Evolutionary conservation across 208 protist species (phyloP).

Genomic region (Acanthamoeba triangularis): DNA sequence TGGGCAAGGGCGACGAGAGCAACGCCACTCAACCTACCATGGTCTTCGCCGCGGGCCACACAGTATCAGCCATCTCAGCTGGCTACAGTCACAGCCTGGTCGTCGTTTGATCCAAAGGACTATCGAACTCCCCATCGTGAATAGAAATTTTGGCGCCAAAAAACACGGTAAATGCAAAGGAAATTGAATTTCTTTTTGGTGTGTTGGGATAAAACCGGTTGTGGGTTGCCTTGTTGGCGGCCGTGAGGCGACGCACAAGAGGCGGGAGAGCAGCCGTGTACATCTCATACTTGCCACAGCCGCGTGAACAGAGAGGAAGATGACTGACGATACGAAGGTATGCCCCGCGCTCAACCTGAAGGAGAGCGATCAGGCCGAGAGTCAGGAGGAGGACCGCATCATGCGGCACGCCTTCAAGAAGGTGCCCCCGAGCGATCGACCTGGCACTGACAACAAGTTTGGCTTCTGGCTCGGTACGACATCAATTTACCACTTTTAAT

Average conservation of each 20-base stretch:
- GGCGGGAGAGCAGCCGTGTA: background rate
- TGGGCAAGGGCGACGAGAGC: slow-evolving; percentile 6
- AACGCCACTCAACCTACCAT: background rate
- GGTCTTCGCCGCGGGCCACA: background rate
- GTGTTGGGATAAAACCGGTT: too few species aligned
- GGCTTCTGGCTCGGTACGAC: background rate
- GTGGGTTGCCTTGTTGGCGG: too few species aligned
- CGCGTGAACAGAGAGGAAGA: background rate
- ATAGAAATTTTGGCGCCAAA: background rate
- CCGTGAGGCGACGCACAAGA: background rate
- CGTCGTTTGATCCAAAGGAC: background rate
- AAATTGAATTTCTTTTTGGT: too few species aligned
- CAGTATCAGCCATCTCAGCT: background rate
- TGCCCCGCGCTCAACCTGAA: slow-evolving; percentile 13
- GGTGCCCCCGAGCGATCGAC: background rate
- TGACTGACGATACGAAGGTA: slow-evolving; percentile 12
- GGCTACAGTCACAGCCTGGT: background rate
- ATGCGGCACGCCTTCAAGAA: slow-evolving; percentile 17
- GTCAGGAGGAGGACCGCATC: slow-evolving; percentile 13
- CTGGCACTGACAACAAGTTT: background rate
- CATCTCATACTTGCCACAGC: background rate
- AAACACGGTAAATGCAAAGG: too few species aligned
- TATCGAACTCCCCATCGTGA: background rate
- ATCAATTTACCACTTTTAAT: background rate
- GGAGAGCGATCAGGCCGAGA: background rate